Evolutionary conservation across 2,329 filamentous ascomycete species (phyloP), one percentile per base, ranked within the genome.

Genomic region (Alternaria incomplexa): DNA sequence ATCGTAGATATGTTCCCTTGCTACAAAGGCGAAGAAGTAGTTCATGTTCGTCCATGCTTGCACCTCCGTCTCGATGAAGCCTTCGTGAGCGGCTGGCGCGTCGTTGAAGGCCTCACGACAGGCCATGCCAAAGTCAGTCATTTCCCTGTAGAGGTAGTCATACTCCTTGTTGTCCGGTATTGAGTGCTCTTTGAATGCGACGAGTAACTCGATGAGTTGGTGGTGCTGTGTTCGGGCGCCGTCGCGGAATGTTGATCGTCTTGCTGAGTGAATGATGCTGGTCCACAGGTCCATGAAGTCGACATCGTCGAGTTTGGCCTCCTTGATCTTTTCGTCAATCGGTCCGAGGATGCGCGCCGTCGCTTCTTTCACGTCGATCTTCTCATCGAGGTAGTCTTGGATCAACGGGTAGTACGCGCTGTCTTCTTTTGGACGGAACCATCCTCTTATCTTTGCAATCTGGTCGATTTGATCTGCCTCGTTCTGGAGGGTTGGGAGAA

Each of bases 31-130:
- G 25, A 69, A 69, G 66, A 79, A 78, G 62, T 68, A 71, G 47
- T 80, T 77, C 28, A 73, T 56, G 25, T 78, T 79, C 4, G 76
- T 60, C 73, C 72, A 79, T 5, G 75, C 75, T 44, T 70, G 61
- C 15, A 71, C 64, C 52, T 80, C 77, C 5, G 66, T 45, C 0
- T 66, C 56, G 8, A 67, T 60, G 51, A 65, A 64, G 53, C 72
- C 65, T n/a, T 59, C 13, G 45, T 67, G 47, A 4, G 54, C 48
- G 7, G 61, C 59, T 3, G 77, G 77, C 6, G 32, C 20, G 52
- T 80, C 76, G 60, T 79, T 79, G 62, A 68, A 72, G 2, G 68
- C 66, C 56, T 78, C 76, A n/a, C 73, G 68, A 30, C 63, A 66
- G 9, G 73, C 69, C 56, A 76, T 64, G 17, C 23, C 15, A 36